A percentile compares a stretch with the other conserved stretches of the same genome.
Evolutionary conservation across 305 asterid species (phyloP).

Genomic region (Rubia tinctorum): DNA sequence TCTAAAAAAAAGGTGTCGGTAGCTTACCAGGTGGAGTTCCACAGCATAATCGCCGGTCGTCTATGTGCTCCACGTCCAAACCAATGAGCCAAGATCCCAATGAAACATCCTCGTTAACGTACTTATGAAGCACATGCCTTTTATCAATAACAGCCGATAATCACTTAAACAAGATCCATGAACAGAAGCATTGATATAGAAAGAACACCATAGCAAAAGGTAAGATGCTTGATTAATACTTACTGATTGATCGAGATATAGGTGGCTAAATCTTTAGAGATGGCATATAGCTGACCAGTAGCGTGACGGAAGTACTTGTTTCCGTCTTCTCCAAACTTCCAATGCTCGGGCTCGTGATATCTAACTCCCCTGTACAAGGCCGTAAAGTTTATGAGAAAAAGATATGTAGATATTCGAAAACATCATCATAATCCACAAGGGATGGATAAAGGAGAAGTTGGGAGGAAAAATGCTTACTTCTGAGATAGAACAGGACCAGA

Average conservation of each 20-base stretch:
- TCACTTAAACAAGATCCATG: conserved; percentile 12
- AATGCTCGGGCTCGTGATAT: conserved; percentile 93
- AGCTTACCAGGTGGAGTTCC: conserved; percentile 95
- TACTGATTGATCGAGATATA: conserved; percentile 82
- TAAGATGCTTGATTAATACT: conserved; percentile 16
- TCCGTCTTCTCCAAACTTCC: conserved; percentile 97
- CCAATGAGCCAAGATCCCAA: conserved; percentile 95
- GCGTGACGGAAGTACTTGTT: conserved; percentile 97
- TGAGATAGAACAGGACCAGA: conserved; percentile 95
- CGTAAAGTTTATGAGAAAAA: conserved; percentile 9
- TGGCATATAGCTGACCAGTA: conserved; percentile 89
- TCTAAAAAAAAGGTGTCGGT: not conserved
- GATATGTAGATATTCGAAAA: not conserved
- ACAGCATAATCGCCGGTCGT: conserved; percentile 88
- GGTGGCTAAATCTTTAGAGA: conserved; percentile 84
- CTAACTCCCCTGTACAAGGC: conserved; percentile 64
- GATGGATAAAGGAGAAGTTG: not conserved
- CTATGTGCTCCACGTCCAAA: conserved; percentile 92
- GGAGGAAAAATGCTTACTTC: conserved; percentile 47
- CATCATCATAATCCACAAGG: not conserved
- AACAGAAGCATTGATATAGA: not conserved
- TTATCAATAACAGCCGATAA: conserved; percentile 10
- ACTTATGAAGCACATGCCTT: conserved; percentile 84
- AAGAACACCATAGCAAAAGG: not conserved
- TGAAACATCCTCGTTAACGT: conserved; percentile 88